Evolutionary conservation across 176 grass and related monocot genomes (phyloP).

Genomic region (Aegilops sharonensis): DNA sequence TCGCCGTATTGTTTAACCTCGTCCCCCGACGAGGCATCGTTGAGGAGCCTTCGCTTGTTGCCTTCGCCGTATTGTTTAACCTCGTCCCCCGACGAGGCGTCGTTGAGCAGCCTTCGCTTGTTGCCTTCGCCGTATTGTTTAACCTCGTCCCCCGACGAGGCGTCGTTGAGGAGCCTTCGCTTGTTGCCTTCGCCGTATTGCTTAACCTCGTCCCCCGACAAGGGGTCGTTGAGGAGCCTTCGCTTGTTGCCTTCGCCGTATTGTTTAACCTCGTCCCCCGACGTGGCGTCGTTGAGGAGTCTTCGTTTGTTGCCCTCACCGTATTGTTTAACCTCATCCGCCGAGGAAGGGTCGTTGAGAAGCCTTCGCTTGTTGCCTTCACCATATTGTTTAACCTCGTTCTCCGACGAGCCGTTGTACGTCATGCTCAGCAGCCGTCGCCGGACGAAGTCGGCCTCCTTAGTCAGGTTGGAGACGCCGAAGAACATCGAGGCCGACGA

Average conservation of each 20-base stretch:
- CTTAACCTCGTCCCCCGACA: not conserved
- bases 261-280: not conserved
- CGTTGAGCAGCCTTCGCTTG: not conserved
- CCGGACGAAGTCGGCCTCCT: not conserved
- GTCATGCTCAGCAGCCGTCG: slow-evolving; percentile 30
- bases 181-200: not conserved
- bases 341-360: not conserved
- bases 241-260: not conserved
- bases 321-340: not conserved
- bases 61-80: not conserved
- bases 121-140: not conserved
- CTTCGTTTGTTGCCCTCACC: not conserved
- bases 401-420: not conserved
- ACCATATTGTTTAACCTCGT: not conserved
- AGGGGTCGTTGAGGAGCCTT: not conserved
- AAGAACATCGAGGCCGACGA: not conserved
- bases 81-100: not conserved
- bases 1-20: not conserved
- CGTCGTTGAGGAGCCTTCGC: not conserved
- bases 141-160: not conserved
- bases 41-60: not conserved
- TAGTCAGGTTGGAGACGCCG: not conserved
- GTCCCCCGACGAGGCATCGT: not conserved
- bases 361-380: not conserved
- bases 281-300: not conserved